These are phyloP conservation scores for Ustilago vetiveriae DNA, from an alignment of 1,284 basidiomycete genomes.

Conservation along the genomic window DNA sequence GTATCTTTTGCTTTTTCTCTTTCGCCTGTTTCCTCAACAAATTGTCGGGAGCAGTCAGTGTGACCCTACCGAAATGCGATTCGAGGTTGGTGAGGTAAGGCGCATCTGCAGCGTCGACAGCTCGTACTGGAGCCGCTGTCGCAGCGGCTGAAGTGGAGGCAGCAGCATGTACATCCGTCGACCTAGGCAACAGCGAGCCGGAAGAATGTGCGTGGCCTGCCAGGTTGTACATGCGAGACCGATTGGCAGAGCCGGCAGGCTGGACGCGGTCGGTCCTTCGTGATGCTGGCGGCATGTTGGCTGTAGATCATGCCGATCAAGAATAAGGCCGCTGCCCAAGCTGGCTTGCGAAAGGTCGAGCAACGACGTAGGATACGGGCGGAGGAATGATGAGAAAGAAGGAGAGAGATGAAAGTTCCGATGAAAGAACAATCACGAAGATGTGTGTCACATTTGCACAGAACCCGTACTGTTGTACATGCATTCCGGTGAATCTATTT, in stretches of 20 bases:
- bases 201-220: conserved; percentile 46
- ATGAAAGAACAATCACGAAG: too few species aligned
- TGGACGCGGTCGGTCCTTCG: conserved; percentile 16
- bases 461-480: too few species aligned
- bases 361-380: too few species aligned
- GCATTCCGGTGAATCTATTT: too few species aligned
- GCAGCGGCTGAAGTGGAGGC: conserved; percentile 12
- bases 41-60: conserved; percentile 64
- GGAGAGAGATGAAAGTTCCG: too few species aligned
- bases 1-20: conserved; percentile 51
- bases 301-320: conserved; percentile 15
- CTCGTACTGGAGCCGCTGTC: background rate
- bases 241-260: conserved; percentile 11
- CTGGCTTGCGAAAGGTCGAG: too few species aligned
- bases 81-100: conserved; percentile 60
- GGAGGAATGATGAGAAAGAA: too few species aligned
- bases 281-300: conserved; percentile 22
- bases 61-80: conserved; percentile 57
- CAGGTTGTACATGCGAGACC: conserved; percentile 47
- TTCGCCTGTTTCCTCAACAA: conserved; percentile 58
- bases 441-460: too few species aligned
- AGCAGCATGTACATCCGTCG: conserved; percentile 32
- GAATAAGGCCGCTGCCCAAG: too few species aligned
- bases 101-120: conserved; percentile 42
- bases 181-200: conserved; percentile 39